phyloP scores from a whole-genome alignment of 257 asterid species.

The Nicotiana knightiana region DNA sequence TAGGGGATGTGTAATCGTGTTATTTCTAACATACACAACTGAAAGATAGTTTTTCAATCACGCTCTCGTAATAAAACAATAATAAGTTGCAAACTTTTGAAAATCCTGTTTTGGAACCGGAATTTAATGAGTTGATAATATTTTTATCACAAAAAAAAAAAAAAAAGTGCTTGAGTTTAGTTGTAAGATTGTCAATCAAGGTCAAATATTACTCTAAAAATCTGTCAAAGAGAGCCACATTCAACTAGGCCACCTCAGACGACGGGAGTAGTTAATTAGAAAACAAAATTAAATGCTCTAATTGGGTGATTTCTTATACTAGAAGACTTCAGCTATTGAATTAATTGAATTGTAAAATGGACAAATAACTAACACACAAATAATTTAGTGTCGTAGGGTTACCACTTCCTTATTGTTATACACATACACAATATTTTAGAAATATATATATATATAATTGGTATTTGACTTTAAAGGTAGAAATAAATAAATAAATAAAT shows the following conservation, averaged over 20 bases:
- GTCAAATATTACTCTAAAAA: not conserved
- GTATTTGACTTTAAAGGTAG: not conserved
- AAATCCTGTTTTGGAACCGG: not conserved
- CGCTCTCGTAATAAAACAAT: no score
- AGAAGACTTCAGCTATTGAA: not conserved
- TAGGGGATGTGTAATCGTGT: no score
- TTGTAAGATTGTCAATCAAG: not conserved
- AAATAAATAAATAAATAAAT: not conserved
- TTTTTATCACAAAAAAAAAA: not conserved
- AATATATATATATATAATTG: not conserved
- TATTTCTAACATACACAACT: no score
- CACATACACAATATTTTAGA: not conserved
- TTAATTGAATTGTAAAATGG: not conserved
- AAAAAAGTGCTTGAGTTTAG: not conserved
- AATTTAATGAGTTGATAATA: not conserved
- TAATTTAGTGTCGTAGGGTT: not conserved
- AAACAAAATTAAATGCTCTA: not conserved
- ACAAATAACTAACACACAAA: not conserved
- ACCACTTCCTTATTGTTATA: not conserved
- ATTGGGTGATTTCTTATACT: not conserved
- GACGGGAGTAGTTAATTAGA: not conserved
- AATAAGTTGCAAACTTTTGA: not conserved
- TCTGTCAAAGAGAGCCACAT: not conserved
- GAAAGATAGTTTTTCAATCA: no score
- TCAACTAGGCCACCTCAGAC: not conserved